Base-by-base conservation (phyloP, 805 yeast genomes). In the Starmerella geochares region DNA sequence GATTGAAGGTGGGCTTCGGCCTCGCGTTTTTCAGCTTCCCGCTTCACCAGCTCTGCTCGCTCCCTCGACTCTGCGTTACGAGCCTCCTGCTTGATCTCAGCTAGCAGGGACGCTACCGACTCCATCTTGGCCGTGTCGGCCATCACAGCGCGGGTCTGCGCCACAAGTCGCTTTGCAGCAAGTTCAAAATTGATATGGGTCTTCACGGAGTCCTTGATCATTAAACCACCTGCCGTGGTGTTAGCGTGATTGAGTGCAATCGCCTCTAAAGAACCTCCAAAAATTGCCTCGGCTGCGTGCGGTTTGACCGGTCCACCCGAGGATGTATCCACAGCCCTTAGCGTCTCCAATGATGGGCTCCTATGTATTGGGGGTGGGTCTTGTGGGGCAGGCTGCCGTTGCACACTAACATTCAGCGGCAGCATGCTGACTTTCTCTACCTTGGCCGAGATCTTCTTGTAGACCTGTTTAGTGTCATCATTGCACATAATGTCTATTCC, bases 371-470 rank as follows among this genome's bases (percentile, higher is more conserved):
- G 25, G 11, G 54, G 51, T 11, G 42, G 32, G n/a, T 38, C 39
- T 17, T 24, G 46, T 6, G 33, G 11, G 23, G 38, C 35, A 10
- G 40, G 47, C n/a, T 32, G 46, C 39, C 46, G 54, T 16, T 51
- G 44, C 16, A 45, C 16, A 28, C 50, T 48, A 17, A 54, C 58
- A 29, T 62, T 64, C 29, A 76, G 68, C 38, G 75, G 70, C 57
- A 79, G 69, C 33, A 82, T 74, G 46, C 79, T 74, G 49, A 88
- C 77, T 52, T 81, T 81, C 43, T 85, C 94, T 14, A 92, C 83
- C 47, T 73, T 71, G 28, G 95, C 92, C 50, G 88, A 79, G 47
- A 92, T 92, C 62, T 86, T 87, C 60, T 86, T 78, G 66, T 92
- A 97, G 38, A 80, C 77, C 56, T 79, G 76, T 50, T 76, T 73